Conservation (phyloP, 129 eudicot species). For the Deinandra increscens region DNA sequence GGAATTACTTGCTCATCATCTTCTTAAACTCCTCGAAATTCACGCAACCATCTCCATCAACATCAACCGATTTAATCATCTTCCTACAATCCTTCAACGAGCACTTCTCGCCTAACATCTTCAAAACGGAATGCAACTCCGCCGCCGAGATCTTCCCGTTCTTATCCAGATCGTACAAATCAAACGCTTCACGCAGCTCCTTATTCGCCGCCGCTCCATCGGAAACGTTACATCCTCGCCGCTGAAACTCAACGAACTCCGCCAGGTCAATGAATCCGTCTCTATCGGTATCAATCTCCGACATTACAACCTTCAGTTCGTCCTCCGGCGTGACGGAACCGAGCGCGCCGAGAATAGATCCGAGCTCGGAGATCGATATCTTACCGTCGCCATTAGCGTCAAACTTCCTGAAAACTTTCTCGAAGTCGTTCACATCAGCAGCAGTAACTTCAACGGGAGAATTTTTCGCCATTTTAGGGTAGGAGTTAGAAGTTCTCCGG, state of each 20-base stretch:
- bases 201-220: slow-evolving; percentile 43
- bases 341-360: slow-evolving; percentile 52
- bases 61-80: slow-evolving; percentile 80
- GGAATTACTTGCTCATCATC: slow-evolving; percentile 66
- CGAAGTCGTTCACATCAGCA: slow-evolving; percentile 37
- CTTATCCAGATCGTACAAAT: slow-evolving; percentile 71
- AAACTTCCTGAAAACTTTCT: slow-evolving; percentile 54
- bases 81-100: slow-evolving; percentile 71
- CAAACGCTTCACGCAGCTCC: slow-evolving; percentile 83
- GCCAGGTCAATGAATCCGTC: slow-evolving; percentile 72
- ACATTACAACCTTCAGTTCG: slow-evolving; percentile 59
- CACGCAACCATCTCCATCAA: slow-evolving; percentile 83
- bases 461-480: slow-evolving; percentile 23
- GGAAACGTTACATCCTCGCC: slow-evolving; percentile 29
- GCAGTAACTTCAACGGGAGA: no score
- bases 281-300: slow-evolving; percentile 71
- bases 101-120: slow-evolving; percentile 69
- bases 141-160: slow-evolving; percentile 74
- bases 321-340: slow-evolving; percentile 54
- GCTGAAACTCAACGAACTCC: slow-evolving; percentile 51
- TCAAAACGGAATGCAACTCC: slow-evolving; percentile 74
- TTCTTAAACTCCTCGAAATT: slow-evolving; percentile 89
- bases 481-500: not conserved
- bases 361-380: slow-evolving; percentile 66
- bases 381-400: slow-evolving; percentile 83